These are phyloP conservation scores for Candida xiaguanensis DNA, from an alignment of 805 yeast species.

Conservation along the genomic window DNA sequence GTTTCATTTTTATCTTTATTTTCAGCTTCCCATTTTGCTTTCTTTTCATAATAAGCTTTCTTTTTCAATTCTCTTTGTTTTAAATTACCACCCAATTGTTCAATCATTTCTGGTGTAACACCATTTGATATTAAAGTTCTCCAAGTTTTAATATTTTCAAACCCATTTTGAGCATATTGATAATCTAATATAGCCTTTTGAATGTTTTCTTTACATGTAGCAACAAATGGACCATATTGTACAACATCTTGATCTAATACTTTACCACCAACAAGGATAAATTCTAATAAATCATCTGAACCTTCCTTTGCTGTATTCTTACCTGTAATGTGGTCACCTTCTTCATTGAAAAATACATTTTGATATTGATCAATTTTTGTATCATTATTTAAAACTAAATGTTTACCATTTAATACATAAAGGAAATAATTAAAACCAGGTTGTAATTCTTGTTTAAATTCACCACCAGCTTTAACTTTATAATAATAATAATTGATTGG, in stretches of 20 bases:
- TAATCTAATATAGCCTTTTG: conserved; percentile 70
- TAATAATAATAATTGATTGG: conserved; percentile 74
- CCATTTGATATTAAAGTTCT: conserved; percentile 42
- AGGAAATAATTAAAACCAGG: conserved; percentile 63
- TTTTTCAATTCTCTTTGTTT: conserved; percentile 25
- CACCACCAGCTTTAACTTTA: conserved; percentile 61
- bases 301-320: conserved; percentile 38
- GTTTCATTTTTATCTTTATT: not conserved
- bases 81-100: conserved; percentile 32
- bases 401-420: conserved; percentile 61
- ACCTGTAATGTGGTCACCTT: conserved; percentile 63
- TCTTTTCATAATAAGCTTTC: conserved; percentile 11
- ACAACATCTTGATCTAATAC: conserved; percentile 69
- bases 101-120: conserved; percentile 39
- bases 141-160: conserved; percentile 66
- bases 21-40: conserved; percentile 6
- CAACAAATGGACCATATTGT: conserved; percentile 92
- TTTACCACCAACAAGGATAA: conserved; percentile 75
- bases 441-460: conserved; percentile 57
- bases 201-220: conserved; percentile 61
- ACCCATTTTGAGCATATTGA: conserved; percentile 65
- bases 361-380: conserved; percentile 42
- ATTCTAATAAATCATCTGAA: conserved; percentile 41
- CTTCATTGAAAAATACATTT: conserved; percentile 61
- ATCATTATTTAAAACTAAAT: conserved; percentile 43